Conservation (phyloP, 1,284 basidiomycete genomes). For the Sporisorium exsertum region DNA sequence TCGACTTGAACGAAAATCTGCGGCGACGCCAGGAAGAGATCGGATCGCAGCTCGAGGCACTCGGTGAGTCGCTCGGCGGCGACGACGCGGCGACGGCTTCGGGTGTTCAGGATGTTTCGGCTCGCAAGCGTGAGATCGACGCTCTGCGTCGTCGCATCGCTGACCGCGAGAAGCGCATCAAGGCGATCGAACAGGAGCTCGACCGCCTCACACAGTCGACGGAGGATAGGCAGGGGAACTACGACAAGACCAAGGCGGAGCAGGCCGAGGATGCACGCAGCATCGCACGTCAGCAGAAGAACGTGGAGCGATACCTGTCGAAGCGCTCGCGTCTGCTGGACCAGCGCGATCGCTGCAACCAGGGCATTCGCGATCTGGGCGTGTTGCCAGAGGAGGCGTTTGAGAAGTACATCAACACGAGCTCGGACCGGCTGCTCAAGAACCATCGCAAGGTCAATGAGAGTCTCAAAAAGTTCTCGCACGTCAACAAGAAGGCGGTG, state of each 20-base stretch:
- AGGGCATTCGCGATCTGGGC: slow-evolving; percentile 93
- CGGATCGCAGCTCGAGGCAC: slow-evolving; percentile 79
- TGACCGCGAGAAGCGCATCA: slow-evolving; percentile 39
- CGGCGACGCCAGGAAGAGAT: slow-evolving; percentile 83
- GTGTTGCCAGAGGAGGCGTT: slow-evolving; percentile 97
- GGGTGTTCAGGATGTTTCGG: slow-evolving; percentile 79
- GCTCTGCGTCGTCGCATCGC: slow-evolving; percentile 73
- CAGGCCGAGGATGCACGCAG: slow-evolving; percentile 86
- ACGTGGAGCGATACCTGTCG: slow-evolving; percentile 89
- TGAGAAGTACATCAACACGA: slow-evolving; percentile 86
- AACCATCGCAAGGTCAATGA: slow-evolving; percentile 91
- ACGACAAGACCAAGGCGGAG: slow-evolving; percentile 83
- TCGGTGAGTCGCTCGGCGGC: slow-evolving; percentile 75
- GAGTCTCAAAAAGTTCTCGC: slow-evolving; percentile 91
- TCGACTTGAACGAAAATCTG: slow-evolving; percentile 91
- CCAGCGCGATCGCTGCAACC: slow-evolving; percentile 91
- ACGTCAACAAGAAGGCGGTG: slow-evolving; percentile 99
- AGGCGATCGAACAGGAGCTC: slow-evolving; percentile 70
- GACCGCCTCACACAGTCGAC: slow-evolving; percentile 78
- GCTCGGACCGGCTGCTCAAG: slow-evolving; percentile 88
- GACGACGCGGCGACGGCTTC: slow-evolving; percentile 79
- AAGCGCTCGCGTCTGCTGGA: slow-evolving; percentile 86
- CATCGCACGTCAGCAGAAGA: slow-evolving; percentile 91
- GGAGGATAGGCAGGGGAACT: slow-evolving; percentile 75
- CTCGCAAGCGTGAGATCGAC: slow-evolving; percentile 62